A percentile compares a stretch with the other conserved stretches of the same genome.
These are phyloP conservation scores for Acanthamoeba sp. DNA, from an alignment of 208 protist species.

Conservation along the genomic window DNA sequence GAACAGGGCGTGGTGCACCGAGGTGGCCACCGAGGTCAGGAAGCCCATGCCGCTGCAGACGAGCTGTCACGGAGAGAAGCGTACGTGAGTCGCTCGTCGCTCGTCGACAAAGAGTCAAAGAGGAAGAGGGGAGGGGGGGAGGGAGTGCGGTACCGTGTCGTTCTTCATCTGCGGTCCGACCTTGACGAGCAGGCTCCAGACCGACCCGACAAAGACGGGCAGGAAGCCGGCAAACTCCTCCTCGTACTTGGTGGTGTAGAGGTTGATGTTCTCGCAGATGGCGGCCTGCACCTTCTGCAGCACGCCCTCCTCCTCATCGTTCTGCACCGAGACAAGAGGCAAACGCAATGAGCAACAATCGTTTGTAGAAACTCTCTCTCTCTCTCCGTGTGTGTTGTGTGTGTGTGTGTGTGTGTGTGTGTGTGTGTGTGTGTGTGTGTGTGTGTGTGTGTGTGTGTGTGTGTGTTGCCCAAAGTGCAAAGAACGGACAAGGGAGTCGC, in stretches of 20 bases:
- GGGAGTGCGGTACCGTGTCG: slow-evolving; percentile 86
- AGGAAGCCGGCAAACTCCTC: slow-evolving; percentile 91
- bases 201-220: slow-evolving; percentile 91
- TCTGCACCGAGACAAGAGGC: slow-evolving; percentile 89
- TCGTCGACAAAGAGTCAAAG: not conserved
- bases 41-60: slow-evolving; percentile 93
- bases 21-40: slow-evolving; percentile 92
- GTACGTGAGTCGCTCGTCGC: too few species aligned
- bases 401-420: too few species aligned
- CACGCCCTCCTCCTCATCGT: slow-evolving; percentile 80
- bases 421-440: too few species aligned
- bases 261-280: slow-evolving; percentile 92
- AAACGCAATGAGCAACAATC: not conserved
- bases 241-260: slow-evolving; percentile 95
- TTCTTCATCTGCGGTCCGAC: slow-evolving; percentile 83
- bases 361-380: too few species aligned
- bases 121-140: not conserved
- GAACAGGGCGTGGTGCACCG: slow-evolving; percentile 92
- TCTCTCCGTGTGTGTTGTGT: too few species aligned
- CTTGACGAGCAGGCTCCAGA: slow-evolving; percentile 93
- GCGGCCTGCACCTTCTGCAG: slow-evolving; percentile 90
- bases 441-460: too few species aligned
- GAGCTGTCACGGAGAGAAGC: too few species aligned
- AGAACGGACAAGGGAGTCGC: too few species aligned
- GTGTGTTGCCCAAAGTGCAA: too few species aligned